Evolutionary conservation across 495 filamentous ascomycete genomes (phyloP), one percentile per base, ranked within the genome.

Genomic region (Glonium stellatum): DNA sequence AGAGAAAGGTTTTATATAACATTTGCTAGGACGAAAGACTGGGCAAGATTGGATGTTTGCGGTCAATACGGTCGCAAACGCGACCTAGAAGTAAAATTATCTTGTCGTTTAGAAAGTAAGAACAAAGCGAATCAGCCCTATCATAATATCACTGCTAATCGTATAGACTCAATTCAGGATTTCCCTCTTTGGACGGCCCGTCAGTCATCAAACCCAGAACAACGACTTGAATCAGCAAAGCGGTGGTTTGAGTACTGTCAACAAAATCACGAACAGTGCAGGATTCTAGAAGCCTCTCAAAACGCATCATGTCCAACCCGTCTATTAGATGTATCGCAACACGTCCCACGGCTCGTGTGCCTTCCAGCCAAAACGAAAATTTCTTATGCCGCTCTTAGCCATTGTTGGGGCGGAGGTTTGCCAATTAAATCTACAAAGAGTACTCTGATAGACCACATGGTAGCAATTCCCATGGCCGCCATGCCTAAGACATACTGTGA

Each of bases 401-500:
- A 44, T 11, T 44, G 39, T 11, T 44, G 39, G 39, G 39, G 39
- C 2, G 39, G 39, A 44, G 39, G 39, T 44, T 11, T 44, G 2
- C 39, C 39, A 2, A 44, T 44, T 2, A 44, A 44, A 44, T 4
- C 39, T 11, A 44, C 39, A 11, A 2, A 4, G 39, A 44, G 10
- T 4, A 44, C 2, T 44, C 10, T 44, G 18, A 2, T 1, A 18
- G 39, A 44, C 3, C 39, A 44, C 39, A 2, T 44, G 39, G 39
- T 44, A 4, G 39, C 39, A 4, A 44, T 44, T 44, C 39, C 4
- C 1, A 44, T 11, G 39, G 18, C 2, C 13, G 39, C 39, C 39
- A 2, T 44, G 39, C 39, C 39, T 1, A 44, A 11, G 39, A 44
- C 39, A 2, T 44, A 44, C 18, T 11, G 39, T 11, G 71, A 76